A percentile compares a stretch with the other conserved stretches of the same genome.
Evolutionary conservation across 768 basidiomycete species (phyloP).

Genomic region (Auricularia cornea): DNA sequence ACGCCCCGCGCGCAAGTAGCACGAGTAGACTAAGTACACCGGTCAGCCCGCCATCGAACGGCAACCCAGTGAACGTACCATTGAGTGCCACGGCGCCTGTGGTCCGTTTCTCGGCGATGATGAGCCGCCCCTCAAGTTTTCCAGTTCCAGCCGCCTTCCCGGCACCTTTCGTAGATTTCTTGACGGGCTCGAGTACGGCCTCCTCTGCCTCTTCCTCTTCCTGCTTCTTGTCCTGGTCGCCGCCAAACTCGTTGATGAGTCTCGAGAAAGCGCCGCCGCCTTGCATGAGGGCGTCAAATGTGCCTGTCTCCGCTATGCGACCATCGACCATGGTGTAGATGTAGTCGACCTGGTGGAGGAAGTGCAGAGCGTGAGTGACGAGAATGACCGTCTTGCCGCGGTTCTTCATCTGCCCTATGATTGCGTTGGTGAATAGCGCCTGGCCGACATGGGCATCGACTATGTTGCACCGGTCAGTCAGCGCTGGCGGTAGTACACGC

Average conservation of each 20-base stretch:
- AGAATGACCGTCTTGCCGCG: constrained; percentile 45
- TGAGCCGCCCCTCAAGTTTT: constrained; percentile 57
- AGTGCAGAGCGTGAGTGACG: constrained; percentile 50
- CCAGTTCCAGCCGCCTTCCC: constrained; percentile 44
- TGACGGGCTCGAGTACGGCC: not conserved
- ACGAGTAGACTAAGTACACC: constrained; percentile 42
- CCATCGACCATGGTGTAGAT: constrained; percentile 41
- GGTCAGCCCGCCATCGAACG: not conserved
- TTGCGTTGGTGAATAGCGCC: constrained; percentile 58
- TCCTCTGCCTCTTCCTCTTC: constrained; percentile 25
- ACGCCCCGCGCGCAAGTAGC: constrained; percentile 50
- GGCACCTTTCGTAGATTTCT: constrained; percentile 27
- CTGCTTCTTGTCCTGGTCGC: constrained; percentile 24
- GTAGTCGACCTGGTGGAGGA: constrained; percentile 43
- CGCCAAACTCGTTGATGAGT: constrained; percentile 56
- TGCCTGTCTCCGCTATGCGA: constrained; percentile 39
- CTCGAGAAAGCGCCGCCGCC: constrained; percentile 46
- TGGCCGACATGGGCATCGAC: constrained; percentile 73
- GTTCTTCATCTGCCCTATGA: constrained; percentile 37
- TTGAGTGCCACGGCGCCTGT: constrained; percentile 50
- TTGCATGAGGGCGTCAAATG: constrained; percentile 43
- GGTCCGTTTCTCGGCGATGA: constrained; percentile 55
- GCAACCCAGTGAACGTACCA: constrained; percentile 24
- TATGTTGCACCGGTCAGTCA: too few relatives aligned
- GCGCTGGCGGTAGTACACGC: constrained; percentile 15